Conservation (phyloP, 495 filamentous ascomycete genomes). For the Bombardia bombarda region DNA sequence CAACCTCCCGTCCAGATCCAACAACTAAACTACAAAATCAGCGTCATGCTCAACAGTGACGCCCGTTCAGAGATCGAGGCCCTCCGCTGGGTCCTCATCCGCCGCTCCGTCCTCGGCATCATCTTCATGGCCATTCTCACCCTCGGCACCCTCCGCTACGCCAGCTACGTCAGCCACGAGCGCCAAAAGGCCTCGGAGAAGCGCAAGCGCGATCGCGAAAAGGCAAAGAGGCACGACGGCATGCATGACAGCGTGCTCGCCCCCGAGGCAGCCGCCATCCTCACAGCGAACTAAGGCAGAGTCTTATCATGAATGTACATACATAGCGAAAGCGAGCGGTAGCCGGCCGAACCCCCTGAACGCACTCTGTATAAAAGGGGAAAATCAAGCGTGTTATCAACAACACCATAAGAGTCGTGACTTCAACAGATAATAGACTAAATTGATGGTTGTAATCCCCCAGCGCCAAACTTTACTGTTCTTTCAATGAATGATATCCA, state of each 20-base stretch:
- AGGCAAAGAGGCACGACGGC: constrained; percentile 24
- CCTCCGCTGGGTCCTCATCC: constrained; percentile 80
- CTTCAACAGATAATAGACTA: no score
- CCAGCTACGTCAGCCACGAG: constrained; percentile 36
- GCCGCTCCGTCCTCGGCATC: constrained; percentile 77
- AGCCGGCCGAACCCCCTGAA: no score
- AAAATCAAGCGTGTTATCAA: no score
- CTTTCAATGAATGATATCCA: no score
- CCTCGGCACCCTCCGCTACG: constrained; percentile 40
- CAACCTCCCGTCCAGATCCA: constrained; percentile 63
- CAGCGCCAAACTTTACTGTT: no score
- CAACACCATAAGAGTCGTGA: no score
- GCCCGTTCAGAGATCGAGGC: constrained; percentile 85
- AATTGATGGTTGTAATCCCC: no score
- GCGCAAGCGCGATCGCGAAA: constrained; percentile 23
- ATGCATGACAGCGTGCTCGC: constrained; percentile 28
- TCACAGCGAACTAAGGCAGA: constrained; percentile 32
- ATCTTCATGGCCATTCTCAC: constrained; percentile 46
- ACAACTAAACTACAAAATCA: constrained; percentile 91
- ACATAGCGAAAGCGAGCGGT: not conserved
- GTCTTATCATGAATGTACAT: constrained; percentile 1
- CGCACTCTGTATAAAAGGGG: no score
- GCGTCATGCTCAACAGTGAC: constrained; percentile 75
- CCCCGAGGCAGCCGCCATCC: constrained; percentile 36
- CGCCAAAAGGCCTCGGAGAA: constrained; percentile 30